Percentiles rank a stretch among this genome's conserved stretches.
These are phyloP conservation scores for Oryza meyeriana DNA, from an alignment of 176 grass and related monocot species.

Conservation along the genomic window DNA sequence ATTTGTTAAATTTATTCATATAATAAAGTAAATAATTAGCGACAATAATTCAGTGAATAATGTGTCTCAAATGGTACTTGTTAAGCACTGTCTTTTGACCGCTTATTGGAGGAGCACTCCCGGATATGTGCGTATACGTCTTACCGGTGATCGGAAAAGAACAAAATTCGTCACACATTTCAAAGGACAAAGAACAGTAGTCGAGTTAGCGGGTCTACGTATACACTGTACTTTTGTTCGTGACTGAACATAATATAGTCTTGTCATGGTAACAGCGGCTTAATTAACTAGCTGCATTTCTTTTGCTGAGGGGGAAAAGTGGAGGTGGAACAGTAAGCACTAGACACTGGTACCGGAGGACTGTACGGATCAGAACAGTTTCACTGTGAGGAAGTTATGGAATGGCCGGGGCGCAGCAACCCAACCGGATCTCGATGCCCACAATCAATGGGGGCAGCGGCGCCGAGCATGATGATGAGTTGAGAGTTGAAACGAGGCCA, in stretches of 20 bases:
- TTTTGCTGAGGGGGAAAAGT: neutral
- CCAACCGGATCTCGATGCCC: neutral
- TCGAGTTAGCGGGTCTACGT: too few species aligned
- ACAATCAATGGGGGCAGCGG: neutral
- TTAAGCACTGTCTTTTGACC: too few species aligned
- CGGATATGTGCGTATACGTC: too few species aligned
- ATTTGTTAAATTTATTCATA: too few species aligned
- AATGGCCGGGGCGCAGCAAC: neutral
- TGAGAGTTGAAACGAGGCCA: neutral
- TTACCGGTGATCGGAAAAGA: too few species aligned
- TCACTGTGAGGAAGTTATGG: conserved; percentile 22
- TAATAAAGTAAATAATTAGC: too few species aligned
- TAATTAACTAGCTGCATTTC: neutral
- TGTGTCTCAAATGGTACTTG: too few species aligned
- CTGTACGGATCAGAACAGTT: neutral
- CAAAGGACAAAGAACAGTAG: too few species aligned
- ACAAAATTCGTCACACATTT: too few species aligned
- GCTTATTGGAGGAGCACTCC: too few species aligned
- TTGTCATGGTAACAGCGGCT: neutral
- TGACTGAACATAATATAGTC: neutral
- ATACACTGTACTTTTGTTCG: neutral
- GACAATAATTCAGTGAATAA: too few species aligned
- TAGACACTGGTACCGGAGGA: neutral
- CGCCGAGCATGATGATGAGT: neutral
- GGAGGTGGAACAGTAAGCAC: neutral